A percentile compares a stretch with the other conserved stretches of the same genome.
Evolutionary conservation across 2,329 filamentous ascomycete species (phyloP).

Genomic region (Amauroascus niger): DNA sequence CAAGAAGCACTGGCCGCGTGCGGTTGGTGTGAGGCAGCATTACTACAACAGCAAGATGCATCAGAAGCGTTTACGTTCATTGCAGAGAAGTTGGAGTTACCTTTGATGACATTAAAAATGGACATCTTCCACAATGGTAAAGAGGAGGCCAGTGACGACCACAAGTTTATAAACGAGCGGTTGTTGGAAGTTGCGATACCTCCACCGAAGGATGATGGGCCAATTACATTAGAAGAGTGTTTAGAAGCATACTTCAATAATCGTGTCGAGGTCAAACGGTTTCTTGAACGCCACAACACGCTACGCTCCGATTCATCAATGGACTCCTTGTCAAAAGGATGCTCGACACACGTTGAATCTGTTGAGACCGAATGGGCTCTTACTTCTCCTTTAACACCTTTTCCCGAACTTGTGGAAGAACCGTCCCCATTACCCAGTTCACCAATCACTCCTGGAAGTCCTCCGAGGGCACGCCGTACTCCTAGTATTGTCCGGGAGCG

Average conservation of each 20-base stretch:
- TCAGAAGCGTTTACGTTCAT: slow-evolving; percentile 95
- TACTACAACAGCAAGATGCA: slow-evolving; percentile 79
- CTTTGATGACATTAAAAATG: slow-evolving; percentile 81
- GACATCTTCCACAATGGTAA: slow-evolving; percentile 89
- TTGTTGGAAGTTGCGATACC: slow-evolving; percentile 87
- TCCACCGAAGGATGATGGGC: slow-evolving; percentile 49
- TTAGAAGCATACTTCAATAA: slow-evolving; percentile 94
- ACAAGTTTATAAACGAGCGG: slow-evolving; percentile 88
- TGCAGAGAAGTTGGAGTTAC: slow-evolving; percentile 77
- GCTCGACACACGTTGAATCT: slow-evolving; percentile 34
- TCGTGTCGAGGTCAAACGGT: slow-evolving; percentile 74
- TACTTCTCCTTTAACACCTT: slow-evolving; percentile 15
- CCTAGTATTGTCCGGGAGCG: slow-evolving; percentile 38
- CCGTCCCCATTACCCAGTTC: slow-evolving; percentile 20
- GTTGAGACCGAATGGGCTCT: slow-evolving; percentile 33
- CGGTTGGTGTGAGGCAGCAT: slow-evolving; percentile 74
- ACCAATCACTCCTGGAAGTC: slow-evolving; percentile 15
- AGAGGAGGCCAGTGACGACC: slow-evolving; percentile 72
- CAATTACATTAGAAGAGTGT: slow-evolving; percentile 78
- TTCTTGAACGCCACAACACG: slow-evolving; percentile 55
- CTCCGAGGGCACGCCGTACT: slow-evolving; percentile 17
- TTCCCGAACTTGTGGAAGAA: slow-evolving; percentile 2
- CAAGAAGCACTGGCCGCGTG: slow-evolving; percentile 75
- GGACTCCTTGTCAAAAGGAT: slow-evolving; percentile 32
- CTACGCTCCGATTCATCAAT: slow-evolving; percentile 37